These are phyloP conservation scores for Basidiobolus meristosporus DNA, from an alignment of 371 early-diverging fungal genomes.

Conservation along the genomic window DNA sequence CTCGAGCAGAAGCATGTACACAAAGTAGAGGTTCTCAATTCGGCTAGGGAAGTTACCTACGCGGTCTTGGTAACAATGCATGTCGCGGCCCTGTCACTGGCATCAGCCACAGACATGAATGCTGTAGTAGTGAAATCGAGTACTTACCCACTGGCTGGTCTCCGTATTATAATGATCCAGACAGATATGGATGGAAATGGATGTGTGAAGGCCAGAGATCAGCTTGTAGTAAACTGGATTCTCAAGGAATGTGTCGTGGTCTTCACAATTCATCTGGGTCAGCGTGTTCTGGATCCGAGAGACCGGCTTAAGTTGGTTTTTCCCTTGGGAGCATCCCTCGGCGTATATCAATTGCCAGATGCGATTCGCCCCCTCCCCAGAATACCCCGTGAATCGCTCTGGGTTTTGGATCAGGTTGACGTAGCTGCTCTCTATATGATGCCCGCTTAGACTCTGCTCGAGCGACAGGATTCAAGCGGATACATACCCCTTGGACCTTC, in stretches of 20 bases:
- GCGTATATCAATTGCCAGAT: conserved; percentile 90
- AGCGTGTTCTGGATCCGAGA: no score
- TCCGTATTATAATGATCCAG: conserved; percentile 69
- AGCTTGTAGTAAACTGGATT: conserved; percentile 80
- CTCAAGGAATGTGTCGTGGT: conserved; percentile 62
- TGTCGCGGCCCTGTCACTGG: conserved; percentile 64
- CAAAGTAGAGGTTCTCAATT: conserved; percentile 83
- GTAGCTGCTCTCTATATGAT: conserved; percentile 52
- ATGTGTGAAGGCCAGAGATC: conserved; percentile 87
- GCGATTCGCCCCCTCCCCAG: conserved; percentile 65
- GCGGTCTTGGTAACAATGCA: conserved; percentile 72
- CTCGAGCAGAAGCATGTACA: conserved; percentile 63
- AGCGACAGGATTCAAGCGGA: no score
- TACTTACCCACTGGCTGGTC: conserved; percentile 77
- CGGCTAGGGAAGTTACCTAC: conserved; percentile 80
- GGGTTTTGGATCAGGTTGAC: conserved; percentile 80
- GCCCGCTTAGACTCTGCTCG: no score
- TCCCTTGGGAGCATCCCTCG: conserved; percentile 89
- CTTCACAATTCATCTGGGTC: no score
- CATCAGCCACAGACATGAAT: no score
- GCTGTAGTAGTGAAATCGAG: no score
- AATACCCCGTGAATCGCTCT: conserved; percentile 93
- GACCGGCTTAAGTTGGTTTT: no score
- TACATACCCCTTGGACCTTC: no score
- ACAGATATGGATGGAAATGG: conserved; percentile 94